Evolutionary conservation across 2,329 filamentous ascomycete species (phyloP), one percentile per base, ranked within the genome.

Genomic region (Nemania sp.): DNA sequence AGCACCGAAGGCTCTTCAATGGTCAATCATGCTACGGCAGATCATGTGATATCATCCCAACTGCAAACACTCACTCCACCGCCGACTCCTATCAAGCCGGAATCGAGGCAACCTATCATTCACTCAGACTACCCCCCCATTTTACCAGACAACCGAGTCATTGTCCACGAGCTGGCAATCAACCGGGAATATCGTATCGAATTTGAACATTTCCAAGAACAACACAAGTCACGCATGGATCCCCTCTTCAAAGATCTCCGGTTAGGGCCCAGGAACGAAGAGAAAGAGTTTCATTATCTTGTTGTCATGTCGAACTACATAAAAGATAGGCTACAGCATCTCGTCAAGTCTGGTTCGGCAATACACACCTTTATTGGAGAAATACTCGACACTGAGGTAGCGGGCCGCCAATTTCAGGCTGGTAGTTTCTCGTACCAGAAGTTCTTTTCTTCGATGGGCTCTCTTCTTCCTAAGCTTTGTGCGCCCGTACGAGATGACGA

Each of bases 361-460:
- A 90, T 92, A 83, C 83, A 92, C 71, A 87, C 81, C 2, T 81
- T 91, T 46, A 91, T 94, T 60, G 86, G 86, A 2, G 90, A 93
- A 70, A 85, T 90, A 1, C 78, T 95, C 21, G 91, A 94, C 66
- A 85, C 87, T 1, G 87, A 91, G 40, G 81, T 90, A 63, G 87
- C 92, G 29, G 81, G 83, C 62, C 83, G 82, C 42, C 89, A 93
- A 66, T 91, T 90, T 69, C 79, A 79, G 10, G 81, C 87, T 56
- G 90, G 90, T 13, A 86, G 85, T 51, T 94, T 94, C 72, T 93
- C 90, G 0, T 93, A 93, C 66, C 87, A 90, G 66, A 89, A 87
- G 60, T 93, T 94, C 75, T 94, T 94, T 71, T 78, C 81, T 1
- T 90, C 91, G 64, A 91, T 94, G 82, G 87, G 86, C 1, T 84